Evolutionary conservation across 2,329 filamentous ascomycete genomes (phyloP).

Genomic region (Nigrospora sphaerica): DNA sequence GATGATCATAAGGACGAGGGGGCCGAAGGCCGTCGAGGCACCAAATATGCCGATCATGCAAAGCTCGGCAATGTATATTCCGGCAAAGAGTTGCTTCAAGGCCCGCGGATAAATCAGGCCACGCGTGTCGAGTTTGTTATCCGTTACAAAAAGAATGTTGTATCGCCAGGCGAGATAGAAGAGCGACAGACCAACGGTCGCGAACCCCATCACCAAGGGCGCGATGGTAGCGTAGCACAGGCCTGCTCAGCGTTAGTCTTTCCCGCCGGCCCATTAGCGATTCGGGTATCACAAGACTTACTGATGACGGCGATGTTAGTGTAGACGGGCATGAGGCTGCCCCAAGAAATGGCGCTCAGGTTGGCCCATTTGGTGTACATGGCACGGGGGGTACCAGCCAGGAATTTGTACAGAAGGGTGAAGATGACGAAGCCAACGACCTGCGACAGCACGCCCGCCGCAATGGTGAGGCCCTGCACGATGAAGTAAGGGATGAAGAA

Average conservation of each 20-base stretch:
- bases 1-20: slow-evolving; percentile 67
- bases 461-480: slow-evolving; percentile 78
- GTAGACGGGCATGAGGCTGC: slow-evolving; percentile 73
- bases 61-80: slow-evolving; percentile 74
- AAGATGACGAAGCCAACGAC: slow-evolving; percentile 64
- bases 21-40: slow-evolving; percentile 58
- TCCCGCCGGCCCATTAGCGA: too few relatives aligned
- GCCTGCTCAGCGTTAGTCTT: slow-evolving; percentile 36
- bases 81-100: slow-evolving; percentile 76
- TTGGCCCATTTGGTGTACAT: slow-evolving; percentile 73
- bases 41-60: slow-evolving; percentile 82
- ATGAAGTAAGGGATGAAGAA: slow-evolving; percentile 96
- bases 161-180: slow-evolving; percentile 89
- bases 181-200: slow-evolving; percentile 66
- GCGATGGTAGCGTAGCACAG: slow-evolving; percentile 84
- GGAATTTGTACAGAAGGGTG: slow-evolving; percentile 63
- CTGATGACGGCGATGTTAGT: slow-evolving; percentile 76
- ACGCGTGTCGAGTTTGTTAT: slow-evolving; percentile 77
- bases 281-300: slow-evolving; percentile 29
- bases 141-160: slow-evolving; percentile 82
- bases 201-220: slow-evolving; percentile 77
- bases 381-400: slow-evolving; percentile 72
- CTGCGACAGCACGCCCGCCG: slow-evolving; percentile 68
- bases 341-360: slow-evolving; percentile 72
- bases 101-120: slow-evolving; percentile 84